Percentiles rank a stretch among this genome's conserved stretches.
Conservation (phyloP, 495 filamentous ascomycete species). For the Tuber magnatum region DNA sequence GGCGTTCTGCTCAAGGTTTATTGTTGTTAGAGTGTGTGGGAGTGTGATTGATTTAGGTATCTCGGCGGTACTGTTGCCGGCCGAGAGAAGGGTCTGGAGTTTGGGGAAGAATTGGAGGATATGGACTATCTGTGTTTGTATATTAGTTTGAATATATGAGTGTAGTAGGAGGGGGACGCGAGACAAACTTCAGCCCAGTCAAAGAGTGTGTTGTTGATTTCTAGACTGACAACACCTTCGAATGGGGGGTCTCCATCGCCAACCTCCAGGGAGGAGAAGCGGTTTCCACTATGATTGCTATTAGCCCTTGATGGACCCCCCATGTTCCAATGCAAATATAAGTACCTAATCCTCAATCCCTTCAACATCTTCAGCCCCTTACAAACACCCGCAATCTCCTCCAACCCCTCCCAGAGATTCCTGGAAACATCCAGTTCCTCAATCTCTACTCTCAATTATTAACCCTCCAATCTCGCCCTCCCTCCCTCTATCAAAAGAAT, state of each 20-base stretch:
- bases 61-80: constrained; percentile 47
- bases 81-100: constrained; percentile 52
- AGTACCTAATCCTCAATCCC: constrained; percentile 64
- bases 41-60: constrained; percentile 48
- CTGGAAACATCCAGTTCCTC: constrained; percentile 78
- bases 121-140: constrained; percentile 41
- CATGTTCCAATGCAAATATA: not conserved
- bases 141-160: constrained; percentile 2
- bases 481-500: not conserved
- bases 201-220: constrained; percentile 65
- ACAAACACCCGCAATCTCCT: constrained; percentile 63
- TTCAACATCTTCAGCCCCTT: constrained; percentile 55
- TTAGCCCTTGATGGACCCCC: constrained; percentile 13
- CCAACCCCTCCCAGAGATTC: constrained; percentile 65
- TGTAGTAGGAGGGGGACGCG: constrained; percentile 30
- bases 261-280: constrained; percentile 52
- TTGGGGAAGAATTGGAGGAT: constrained; percentile 51
- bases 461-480: not conserved
- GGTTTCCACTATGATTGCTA: constrained; percentile 58
- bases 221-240: constrained; percentile 56
- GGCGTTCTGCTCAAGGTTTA: constrained; percentile 70
- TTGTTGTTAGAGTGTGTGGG: constrained; percentile 49
- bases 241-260: constrained; percentile 44
- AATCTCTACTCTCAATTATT: constrained; percentile 50
- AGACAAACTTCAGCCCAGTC: constrained; percentile 61